Conservation (phyloP, 805 yeast species). For the Kurtzmaniella cleridarum region DNA sequence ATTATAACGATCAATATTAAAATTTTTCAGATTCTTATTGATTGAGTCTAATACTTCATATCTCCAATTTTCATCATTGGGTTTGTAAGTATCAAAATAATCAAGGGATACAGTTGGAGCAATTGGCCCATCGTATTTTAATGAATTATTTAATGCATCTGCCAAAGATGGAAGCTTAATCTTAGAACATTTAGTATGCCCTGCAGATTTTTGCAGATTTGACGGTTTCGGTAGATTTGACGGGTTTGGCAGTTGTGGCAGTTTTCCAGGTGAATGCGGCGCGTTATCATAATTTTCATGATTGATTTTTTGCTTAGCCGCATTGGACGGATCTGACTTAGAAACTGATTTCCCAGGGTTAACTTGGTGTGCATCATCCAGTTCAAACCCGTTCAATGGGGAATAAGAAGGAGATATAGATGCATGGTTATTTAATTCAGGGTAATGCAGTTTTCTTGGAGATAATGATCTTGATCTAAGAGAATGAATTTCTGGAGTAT, state of each 20-base stretch:
- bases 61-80: conserved; percentile 41
- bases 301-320: neutral
- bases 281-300: neutral
- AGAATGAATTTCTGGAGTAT: conserved; percentile 1
- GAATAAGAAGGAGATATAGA: conserved; percentile 2
- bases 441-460: conserved; percentile 11
- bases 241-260: neutral
- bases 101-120: conserved; percentile 39
- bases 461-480: conserved; percentile 23
- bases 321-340: neutral
- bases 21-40: conserved; percentile 18
- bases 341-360: conserved; percentile 3
- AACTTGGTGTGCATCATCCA: neutral
- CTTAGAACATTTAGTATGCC: conserved; percentile 26
- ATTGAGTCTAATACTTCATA: conserved; percentile 34
- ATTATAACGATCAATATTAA: conserved; percentile 23
- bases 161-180: conserved; percentile 26
- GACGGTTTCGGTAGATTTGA: neutral
- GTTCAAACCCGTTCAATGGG: neutral
- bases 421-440: neutral
- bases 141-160: neutral
- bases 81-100: conserved; percentile 41
- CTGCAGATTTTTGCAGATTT: conserved; percentile 2
- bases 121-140: conserved; percentile 14
- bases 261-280: neutral